phyloP scores from a whole-genome alignment of 2,329 filamentous ascomycete species.

The Acrodontium crateriforme region DNA sequence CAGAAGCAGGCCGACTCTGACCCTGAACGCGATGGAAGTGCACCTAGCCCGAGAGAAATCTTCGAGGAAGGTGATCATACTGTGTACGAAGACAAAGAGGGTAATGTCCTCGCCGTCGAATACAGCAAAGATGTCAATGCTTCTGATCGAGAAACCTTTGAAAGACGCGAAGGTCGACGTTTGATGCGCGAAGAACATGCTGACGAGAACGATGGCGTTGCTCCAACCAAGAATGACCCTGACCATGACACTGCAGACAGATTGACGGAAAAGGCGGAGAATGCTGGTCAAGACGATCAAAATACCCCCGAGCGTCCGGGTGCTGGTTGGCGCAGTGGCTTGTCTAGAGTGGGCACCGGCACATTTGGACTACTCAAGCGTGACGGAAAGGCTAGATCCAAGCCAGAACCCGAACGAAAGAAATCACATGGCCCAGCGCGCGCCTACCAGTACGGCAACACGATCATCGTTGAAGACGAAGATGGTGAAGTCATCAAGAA shows the following conservation, averaged over 20 bases:
- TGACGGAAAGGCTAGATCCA: slow-evolving; percentile 18
- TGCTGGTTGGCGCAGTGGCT: slow-evolving; percentile 26
- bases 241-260: slow-evolving; percentile 29
- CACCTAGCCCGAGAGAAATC: slow-evolving; percentile 42
- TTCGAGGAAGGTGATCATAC: slow-evolving; percentile 71
- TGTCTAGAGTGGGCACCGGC: slow-evolving; percentile 28
- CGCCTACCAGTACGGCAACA: slow-evolving; percentile 76
- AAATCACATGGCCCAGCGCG: slow-evolving; percentile 57
- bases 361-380: slow-evolving; percentile 28
- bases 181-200: slow-evolving; percentile 39
- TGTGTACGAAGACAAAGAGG: slow-evolving; percentile 72
- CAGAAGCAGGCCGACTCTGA: slow-evolving; percentile 11
- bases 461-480: slow-evolving; percentile 79
- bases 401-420: slow-evolving; percentile 24
- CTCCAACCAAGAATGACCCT: slow-evolving; percentile 34
- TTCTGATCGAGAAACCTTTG: slow-evolving; percentile 48
- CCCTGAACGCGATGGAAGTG: slow-evolving; percentile 9
- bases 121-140: slow-evolving; percentile 46
- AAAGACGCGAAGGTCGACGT: slow-evolving; percentile 36
- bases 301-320: slow-evolving; percentile 28
- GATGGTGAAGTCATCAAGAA: slow-evolving; percentile 78
- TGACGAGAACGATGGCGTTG: slow-evolving; percentile 26
- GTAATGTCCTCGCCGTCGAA: slow-evolving; percentile 65
- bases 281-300: slow-evolving; percentile 66
- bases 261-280: slow-evolving; percentile 28